Conservation (phyloP, 2,329 filamentous ascomycete species). For the Microascus cirrosus region DNA sequence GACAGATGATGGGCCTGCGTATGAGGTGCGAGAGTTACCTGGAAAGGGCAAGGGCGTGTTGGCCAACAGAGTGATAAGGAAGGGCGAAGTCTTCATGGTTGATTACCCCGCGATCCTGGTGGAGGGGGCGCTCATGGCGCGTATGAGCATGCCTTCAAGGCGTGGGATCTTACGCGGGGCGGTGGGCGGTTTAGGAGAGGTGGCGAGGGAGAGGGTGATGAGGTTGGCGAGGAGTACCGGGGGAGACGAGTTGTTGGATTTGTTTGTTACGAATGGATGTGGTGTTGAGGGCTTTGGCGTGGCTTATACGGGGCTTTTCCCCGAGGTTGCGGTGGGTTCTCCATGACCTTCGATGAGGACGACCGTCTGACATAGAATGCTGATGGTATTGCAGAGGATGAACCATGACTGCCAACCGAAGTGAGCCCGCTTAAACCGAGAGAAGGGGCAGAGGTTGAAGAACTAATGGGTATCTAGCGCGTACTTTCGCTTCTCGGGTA, state of each 20-base stretch:
- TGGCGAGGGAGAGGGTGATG: conserved; percentile 12
- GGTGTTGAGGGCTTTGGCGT: conserved; percentile 8
- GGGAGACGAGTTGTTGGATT: conserved; percentile 17
- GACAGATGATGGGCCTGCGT: conserved; percentile 7
- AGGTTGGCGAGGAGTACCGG: conserved; percentile 17
- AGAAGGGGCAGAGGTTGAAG: not conserved
- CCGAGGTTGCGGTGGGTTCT: conserved; percentile 18
- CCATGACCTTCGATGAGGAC: not conserved
- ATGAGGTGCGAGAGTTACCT: conserved; percentile 13
- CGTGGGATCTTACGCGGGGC: conserved; percentile 15
- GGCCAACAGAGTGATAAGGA: conserved; percentile 16
- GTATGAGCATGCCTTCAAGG: conserved; percentile 11
- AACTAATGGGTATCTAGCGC: conserved; percentile 11
- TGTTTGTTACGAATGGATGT: conserved; percentile 22
- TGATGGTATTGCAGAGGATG: conserved; percentile 14
- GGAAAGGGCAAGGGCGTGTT: conserved; percentile 20
- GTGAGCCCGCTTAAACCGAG: conserved; percentile 11
- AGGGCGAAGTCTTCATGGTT: conserved; percentile 19
- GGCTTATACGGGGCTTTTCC: conserved; percentile 18
- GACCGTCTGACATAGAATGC: not conserved
- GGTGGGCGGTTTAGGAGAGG: conserved; percentile 15
- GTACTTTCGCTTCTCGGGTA: conserved; percentile 18
- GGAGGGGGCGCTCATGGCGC: conserved; percentile 10
- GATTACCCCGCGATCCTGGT: conserved; percentile 16
- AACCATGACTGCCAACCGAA: conserved; percentile 25